phyloP scores from a whole-genome alignment of 371 early-diverging fungal genomes.

The Mucor velutinosus region DNA sequence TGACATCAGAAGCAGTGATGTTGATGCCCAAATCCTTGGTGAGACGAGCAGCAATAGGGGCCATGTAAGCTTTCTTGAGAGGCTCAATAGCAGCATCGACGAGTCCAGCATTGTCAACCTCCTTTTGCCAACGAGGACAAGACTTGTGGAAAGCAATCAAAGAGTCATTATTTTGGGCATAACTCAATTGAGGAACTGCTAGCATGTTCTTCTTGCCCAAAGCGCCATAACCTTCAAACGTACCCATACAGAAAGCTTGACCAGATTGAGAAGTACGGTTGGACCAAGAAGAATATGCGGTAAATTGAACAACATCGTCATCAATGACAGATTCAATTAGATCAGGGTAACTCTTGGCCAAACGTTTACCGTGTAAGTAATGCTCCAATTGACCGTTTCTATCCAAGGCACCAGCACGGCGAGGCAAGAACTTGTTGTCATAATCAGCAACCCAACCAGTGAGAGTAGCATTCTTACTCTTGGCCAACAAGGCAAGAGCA shows the following conservation, averaged over 20 bases:
- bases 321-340: slow-evolving; percentile 11
- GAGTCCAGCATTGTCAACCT: background rate
- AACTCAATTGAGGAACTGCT: slow-evolving; percentile 21
- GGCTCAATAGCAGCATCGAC: background rate
- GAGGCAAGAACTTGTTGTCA: slow-evolving; percentile 7
- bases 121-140: slow-evolving; percentile 24
- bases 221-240: slow-evolving; percentile 3
- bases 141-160: slow-evolving; percentile 22
- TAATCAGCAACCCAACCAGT: slow-evolving; percentile 24
- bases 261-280: slow-evolving; percentile 22
- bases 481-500: slow-evolving; percentile 9
- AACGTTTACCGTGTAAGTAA: slow-evolving; percentile 25
- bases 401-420: slow-evolving; percentile 15
- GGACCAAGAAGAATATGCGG: slow-evolving; percentile 13
- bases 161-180: slow-evolving; percentile 18
- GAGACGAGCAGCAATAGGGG: slow-evolving; percentile 28
- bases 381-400: slow-evolving; percentile 26
- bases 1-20: slow-evolving; percentile 19
- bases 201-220: slow-evolving; percentile 8
- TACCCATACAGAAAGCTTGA: slow-evolving; percentile 16
- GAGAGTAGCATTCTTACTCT: slow-evolving; percentile 10
- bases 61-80: background rate
- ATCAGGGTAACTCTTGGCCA: slow-evolving; percentile 17
- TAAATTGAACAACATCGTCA: slow-evolving; percentile 7
- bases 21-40: slow-evolving; percentile 17